A percentile compares a stretch with the other conserved stretches of the same genome.
Conservation (phyloP, 495 filamentous ascomycete genomes). For the Talaromyces liani region DNA sequence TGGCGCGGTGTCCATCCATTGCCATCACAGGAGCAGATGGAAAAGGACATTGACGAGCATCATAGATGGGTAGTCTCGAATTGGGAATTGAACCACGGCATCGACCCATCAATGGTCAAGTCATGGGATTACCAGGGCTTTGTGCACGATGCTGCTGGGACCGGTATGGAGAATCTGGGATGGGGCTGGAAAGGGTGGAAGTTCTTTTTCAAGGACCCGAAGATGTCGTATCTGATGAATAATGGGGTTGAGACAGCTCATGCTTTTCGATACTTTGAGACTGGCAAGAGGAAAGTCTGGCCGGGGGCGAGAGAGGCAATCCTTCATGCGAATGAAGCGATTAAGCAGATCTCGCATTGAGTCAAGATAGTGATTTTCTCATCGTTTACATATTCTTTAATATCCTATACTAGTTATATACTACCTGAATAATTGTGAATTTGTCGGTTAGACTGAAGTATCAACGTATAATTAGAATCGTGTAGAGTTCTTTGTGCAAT, state of each 20-base stretch:
- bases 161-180: conserved; percentile 30
- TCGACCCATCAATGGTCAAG: conserved; percentile 15
- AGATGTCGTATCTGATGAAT: conserved; percentile 26
- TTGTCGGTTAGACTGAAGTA: not conserved
- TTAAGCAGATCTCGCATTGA: not conserved
- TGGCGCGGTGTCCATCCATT: conserved; percentile 14
- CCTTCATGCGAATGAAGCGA: not conserved
- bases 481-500: not conserved
- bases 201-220: conserved; percentile 24
- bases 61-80: conserved; percentile 20
- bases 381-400: not conserved
- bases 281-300: conserved; percentile 6
- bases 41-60: conserved; percentile 19
- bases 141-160: conserved; percentile 27
- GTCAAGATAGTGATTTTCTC: not conserved
- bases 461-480: no score
- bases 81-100: not conserved
- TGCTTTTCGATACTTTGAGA: conserved; percentile 25
- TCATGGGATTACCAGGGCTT: conserved; percentile 21
- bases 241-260: conserved; percentile 27
- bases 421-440: not conserved
- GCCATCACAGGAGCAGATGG: conserved; percentile 20
- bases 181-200: conserved; percentile 23
- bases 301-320: conserved; percentile 5
- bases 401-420: not conserved